Percentiles rank a stretch among this genome's conserved stretches.
Evolutionary conservation across 352 stramenopile genomes (phyloP).

Genomic region (Stramenopiles sp.): DNA sequence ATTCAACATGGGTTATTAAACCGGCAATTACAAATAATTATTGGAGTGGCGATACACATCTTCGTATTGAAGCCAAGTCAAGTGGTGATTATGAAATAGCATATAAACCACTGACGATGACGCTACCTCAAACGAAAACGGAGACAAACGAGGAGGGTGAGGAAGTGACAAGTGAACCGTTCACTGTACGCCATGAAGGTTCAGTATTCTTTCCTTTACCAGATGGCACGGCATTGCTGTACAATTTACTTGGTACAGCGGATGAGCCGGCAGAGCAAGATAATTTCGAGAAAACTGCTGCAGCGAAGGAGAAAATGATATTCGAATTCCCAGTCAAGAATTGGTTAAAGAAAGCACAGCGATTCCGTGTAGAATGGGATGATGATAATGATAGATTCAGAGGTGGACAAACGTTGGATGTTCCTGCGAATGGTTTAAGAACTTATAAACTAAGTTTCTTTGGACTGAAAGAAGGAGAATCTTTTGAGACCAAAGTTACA

Average conservation of each 20-base stretch:
- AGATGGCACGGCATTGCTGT: slow-evolving; percentile 57
- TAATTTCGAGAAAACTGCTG: slow-evolving; percentile 28
- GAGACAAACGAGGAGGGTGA: slow-evolving; percentile 14
- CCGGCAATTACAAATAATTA: slow-evolving; percentile 58
- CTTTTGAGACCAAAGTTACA: slow-evolving; percentile 29
- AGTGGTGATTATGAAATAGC: slow-evolving; percentile 27
- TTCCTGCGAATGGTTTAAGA: slow-evolving; percentile 32
- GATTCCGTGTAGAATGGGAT: slow-evolving; percentile 36
- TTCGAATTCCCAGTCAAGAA: slow-evolving; percentile 54
- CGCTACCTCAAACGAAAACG: slow-evolving; percentile 19
- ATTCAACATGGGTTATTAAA: slow-evolving; percentile 51
- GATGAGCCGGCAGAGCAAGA: slow-evolving; percentile 28
- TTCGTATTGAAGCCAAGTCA: slow-evolving; percentile 42
- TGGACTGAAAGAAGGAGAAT: slow-evolving; percentile 48
- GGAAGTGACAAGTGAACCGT: slow-evolving; percentile 7
- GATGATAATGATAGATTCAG: slow-evolving; percentile 28
- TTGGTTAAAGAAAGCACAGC: slow-evolving; percentile 54
- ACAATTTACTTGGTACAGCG: slow-evolving; percentile 52
- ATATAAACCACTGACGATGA: slow-evolving; percentile 65
- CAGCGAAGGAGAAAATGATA: slow-evolving; percentile 46
- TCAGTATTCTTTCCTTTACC: slow-evolving; percentile 67
- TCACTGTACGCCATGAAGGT: slow-evolving; percentile 33
- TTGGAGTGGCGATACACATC: slow-evolving; percentile 52
- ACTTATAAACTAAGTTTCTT: slow-evolving; percentile 65
- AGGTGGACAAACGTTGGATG: slow-evolving; percentile 38